These are phyloP conservation scores for Pseudogymnoascus sp. DNA, from an alignment of 2,329 filamentous ascomycete genomes.

Conservation along the genomic window DNA sequence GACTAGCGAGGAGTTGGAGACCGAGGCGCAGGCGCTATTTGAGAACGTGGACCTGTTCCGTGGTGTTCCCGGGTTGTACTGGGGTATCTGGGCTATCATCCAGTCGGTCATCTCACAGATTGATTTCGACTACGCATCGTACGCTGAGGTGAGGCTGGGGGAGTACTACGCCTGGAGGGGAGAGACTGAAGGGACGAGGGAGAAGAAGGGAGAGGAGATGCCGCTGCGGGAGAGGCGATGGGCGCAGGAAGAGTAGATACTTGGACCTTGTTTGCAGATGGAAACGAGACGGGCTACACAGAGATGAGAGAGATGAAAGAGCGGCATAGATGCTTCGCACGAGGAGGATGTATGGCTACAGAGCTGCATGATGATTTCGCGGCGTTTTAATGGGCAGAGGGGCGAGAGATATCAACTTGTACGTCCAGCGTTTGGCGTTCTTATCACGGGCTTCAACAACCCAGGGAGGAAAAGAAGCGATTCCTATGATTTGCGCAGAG, in stretches of 20 bases:
- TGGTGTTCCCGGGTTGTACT: slow-evolving; percentile 80
- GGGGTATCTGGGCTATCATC: slow-evolving; percentile 94
- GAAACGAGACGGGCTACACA: background rate
- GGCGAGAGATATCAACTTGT: slow-evolving; percentile 8
- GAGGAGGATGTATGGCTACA: background rate
- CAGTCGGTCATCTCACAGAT: slow-evolving; percentile 92
- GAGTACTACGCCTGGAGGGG: slow-evolving; percentile 93
- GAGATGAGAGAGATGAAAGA: background rate
- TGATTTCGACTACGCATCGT: slow-evolving; percentile 91
- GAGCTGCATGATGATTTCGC: background rate
- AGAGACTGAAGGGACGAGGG: slow-evolving; percentile 57
- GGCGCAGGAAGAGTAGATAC: slow-evolving; percentile 32
- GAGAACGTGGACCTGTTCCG: slow-evolving; percentile 80
- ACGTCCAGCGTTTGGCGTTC: slow-evolving; percentile 8
- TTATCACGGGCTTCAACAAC: slow-evolving; percentile 10
- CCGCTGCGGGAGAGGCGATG: slow-evolving; percentile 73
- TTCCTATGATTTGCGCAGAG: background rate
- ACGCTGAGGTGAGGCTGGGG: slow-evolving; percentile 75
- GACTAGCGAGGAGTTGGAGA: slow-evolving; percentile 40
- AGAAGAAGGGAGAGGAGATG: slow-evolving; percentile 46
- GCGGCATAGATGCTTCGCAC: slow-evolving; percentile 2
- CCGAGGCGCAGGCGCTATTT: slow-evolving; percentile 61
- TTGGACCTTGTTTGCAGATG: background rate
- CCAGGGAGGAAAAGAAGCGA: slow-evolving; percentile 6
- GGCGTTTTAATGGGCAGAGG: slow-evolving; percentile 5